These are phyloP conservation scores for Xylaria polymorpha DNA, from an alignment of 2,329 filamentous ascomycete genomes.

Conservation along the genomic window DNA sequence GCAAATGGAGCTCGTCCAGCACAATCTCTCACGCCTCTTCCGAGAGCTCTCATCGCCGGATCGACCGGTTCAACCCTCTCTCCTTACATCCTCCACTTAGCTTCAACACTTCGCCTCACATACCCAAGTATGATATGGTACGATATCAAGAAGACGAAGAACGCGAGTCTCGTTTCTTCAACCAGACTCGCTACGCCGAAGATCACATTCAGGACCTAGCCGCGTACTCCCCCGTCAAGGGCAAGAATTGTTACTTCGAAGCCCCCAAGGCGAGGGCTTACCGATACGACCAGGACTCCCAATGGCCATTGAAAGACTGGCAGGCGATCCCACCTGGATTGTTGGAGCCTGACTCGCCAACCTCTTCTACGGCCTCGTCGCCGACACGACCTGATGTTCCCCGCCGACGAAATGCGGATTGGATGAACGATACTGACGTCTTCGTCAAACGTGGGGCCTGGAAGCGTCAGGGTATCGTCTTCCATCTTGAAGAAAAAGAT, in stretches of 20 bases:
- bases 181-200: conserved; percentile 40
- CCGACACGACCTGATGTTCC: conserved; percentile 37
- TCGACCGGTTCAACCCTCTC: conserved; percentile 46
- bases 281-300: conserved; percentile 46
- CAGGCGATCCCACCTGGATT: conserved; percentile 47
- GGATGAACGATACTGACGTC: conserved; percentile 46
- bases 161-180: conserved; percentile 44
- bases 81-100: conserved; percentile 49
- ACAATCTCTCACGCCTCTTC: conserved; percentile 45
- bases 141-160: conserved; percentile 44
- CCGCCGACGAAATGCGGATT: conserved; percentile 45
- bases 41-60: conserved; percentile 36
- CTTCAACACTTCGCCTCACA: conserved; percentile 49
- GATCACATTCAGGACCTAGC: conserved; percentile 44
- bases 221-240: conserved; percentile 47
- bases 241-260: conserved; percentile 46
- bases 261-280: conserved; percentile 44
- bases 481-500: conserved; percentile 45
- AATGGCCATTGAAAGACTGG: conserved; percentile 53
- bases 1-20: conserved; percentile 49
- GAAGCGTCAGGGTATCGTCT: conserved; percentile 52
- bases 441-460: conserved; percentile 50
- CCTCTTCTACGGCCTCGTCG: conserved; percentile 36
- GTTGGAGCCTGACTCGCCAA: conserved; percentile 38
- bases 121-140: conserved; percentile 45